Evolutionary conservation across 202 grass and related monocot genomes (phyloP).

Genomic region (Eragrostis tef): DNA sequence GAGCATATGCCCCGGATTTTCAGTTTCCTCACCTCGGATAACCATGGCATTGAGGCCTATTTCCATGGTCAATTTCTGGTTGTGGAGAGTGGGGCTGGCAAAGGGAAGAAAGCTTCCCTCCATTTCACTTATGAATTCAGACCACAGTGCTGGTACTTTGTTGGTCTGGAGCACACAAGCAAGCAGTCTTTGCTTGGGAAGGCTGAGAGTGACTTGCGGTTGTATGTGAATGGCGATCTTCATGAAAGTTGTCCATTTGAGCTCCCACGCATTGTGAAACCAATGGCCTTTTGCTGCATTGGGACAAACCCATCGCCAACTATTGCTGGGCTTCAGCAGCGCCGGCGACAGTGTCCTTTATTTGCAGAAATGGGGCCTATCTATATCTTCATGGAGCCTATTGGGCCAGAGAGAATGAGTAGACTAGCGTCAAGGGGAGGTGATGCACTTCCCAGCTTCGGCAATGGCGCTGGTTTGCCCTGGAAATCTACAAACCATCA

Average conservation of each 20-base stretch:
- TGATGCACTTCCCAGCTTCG: conserved; percentile 78
- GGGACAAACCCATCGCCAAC: conserved; percentile 85
- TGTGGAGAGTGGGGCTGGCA: conserved; percentile 74
- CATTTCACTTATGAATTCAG: conserved; percentile 92
- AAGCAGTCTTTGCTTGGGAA: conserved; percentile 87
- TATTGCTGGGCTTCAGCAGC: conserved; percentile 67
- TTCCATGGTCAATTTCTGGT: conserved; percentile 92
- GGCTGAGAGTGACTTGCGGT: conserved; percentile 76
- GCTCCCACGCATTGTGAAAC: conserved; percentile 81
- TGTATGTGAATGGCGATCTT: conserved; percentile 85
- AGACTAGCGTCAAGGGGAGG: conserved; percentile 81
- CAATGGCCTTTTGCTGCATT: conserved; percentile 85
- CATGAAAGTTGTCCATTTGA: conserved; percentile 87
- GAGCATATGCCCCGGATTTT: conserved; percentile 86
- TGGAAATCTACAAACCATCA: conserved; percentile 73
- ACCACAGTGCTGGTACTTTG: conserved; percentile 78
- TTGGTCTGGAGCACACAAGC: conserved; percentile 83
- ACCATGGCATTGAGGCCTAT: conserved; percentile 90
- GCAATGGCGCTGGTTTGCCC: conserved; percentile 76
- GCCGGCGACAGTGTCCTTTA: conserved; percentile 67
- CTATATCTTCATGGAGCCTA: conserved; percentile 89
- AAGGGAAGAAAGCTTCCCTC: conserved; percentile 75
- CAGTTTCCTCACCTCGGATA: conserved; percentile 89
- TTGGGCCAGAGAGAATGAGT: conserved; percentile 80
- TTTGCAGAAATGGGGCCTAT: conserved; percentile 96